These are phyloP conservation scores for Waitea zeae DNA, from an alignment of 1,284 basidiomycete species.

Conservation along the genomic window DNA sequence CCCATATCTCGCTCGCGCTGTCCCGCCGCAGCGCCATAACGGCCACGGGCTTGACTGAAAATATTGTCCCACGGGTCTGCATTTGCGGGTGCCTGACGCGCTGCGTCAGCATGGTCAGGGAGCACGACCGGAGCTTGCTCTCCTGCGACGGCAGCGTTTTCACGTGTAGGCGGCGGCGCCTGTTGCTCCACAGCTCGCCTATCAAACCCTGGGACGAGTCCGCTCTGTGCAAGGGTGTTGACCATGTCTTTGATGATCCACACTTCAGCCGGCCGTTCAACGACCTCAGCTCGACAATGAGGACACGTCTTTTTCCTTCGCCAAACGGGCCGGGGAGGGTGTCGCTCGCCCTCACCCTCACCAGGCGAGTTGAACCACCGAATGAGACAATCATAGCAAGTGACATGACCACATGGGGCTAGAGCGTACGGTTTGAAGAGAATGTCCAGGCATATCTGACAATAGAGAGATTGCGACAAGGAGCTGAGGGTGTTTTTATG, in stretches of 20 bases:
- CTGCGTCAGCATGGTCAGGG: no score
- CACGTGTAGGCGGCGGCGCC: constrained; percentile 10
- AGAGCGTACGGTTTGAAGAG: constrained; percentile 43
- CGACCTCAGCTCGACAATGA: constrained; percentile 45
- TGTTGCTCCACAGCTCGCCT: constrained; percentile 7
- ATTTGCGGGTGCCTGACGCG: constrained; percentile 1
- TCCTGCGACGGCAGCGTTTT: constrained; percentile 59
- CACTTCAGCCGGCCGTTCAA: constrained; percentile 47
- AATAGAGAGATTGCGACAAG: constrained; percentile 48
- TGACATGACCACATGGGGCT: constrained; percentile 56
- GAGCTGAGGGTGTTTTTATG: no score
- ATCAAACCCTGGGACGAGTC: constrained; percentile 21
- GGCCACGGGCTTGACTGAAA: constrained; percentile 1
- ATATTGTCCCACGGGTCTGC: constrained; percentile 7
- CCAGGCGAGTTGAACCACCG: constrained; percentile 45
- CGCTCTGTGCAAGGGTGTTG: constrained; percentile 28
- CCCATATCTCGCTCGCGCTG: constrained; percentile 22
- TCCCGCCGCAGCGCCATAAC: constrained; percentile 11
- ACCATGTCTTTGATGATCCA: constrained; percentile 59
- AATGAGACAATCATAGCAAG: constrained; percentile 54
- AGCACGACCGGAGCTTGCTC: constrained; percentile 17
- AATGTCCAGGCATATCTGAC: constrained; percentile 59
- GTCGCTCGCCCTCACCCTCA: constrained; percentile 11
- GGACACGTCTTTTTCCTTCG: constrained; percentile 59
- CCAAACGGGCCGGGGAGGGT: constrained; percentile 10